Conservation (phyloP, 345 rosid genomes). For the Sisymbrium altissimum region DNA sequence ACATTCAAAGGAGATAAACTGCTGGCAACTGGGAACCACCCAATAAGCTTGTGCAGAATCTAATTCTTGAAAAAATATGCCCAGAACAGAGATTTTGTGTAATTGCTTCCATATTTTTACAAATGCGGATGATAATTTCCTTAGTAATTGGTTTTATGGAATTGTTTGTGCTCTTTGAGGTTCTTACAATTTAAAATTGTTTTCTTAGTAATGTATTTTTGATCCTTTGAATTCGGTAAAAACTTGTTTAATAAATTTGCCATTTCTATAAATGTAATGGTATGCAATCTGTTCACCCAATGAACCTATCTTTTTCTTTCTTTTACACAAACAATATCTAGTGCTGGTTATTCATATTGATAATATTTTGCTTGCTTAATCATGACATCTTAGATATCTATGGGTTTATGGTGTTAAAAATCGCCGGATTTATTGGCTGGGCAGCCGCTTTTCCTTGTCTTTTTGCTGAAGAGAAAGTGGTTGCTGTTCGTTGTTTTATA, state of each 20-base stretch:
- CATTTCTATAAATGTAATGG: background rate
- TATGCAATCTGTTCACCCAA: background rate
- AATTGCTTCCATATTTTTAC: background rate
- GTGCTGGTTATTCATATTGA: background rate
- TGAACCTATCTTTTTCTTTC: background rate
- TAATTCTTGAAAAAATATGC: background rate
- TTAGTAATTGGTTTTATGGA: background rate
- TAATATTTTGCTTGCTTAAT: background rate
- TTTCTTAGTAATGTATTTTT: background rate
- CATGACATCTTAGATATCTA: background rate
- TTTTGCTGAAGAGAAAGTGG: background rate
- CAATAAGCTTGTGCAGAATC: background rate
- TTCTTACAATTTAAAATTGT: background rate
- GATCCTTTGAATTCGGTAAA: background rate
- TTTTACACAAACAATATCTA: background rate
- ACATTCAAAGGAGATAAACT: background rate
- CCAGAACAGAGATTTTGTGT: background rate
- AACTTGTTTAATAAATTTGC: background rate
- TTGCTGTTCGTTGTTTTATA: background rate
- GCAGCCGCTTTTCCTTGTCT: background rate
- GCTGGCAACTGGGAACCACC: background rate
- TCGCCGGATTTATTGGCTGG: background rate
- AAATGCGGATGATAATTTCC: background rate
- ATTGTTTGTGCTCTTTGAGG: background rate
- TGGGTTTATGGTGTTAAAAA: constrained; percentile 3